phyloP scores from a whole-genome alignment of 2,329 filamentous ascomycete genomes.

The Fusarium mundagurra region DNA sequence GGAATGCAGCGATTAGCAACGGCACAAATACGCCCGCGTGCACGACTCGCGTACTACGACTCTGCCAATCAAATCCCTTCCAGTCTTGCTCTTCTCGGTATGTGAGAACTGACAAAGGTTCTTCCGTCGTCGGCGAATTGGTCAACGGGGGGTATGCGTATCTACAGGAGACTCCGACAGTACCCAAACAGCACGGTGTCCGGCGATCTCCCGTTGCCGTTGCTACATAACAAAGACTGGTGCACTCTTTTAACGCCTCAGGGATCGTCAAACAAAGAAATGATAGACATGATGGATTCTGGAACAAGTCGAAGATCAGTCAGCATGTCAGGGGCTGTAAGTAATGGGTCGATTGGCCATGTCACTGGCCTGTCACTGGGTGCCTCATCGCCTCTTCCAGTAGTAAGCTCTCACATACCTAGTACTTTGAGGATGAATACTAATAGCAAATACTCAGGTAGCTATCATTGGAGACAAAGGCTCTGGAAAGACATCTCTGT shows the following conservation, averaged over 20 bases:
- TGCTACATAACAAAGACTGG: background rate
- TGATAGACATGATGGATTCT: background rate
- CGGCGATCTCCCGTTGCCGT: background rate
- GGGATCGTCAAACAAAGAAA: background rate
- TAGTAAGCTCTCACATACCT: background rate
- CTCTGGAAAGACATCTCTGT: background rate
- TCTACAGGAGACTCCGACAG: background rate
- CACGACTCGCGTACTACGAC: background rate
- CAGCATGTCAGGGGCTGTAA: background rate
- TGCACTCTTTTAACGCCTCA: background rate
- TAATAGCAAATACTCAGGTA: background rate
- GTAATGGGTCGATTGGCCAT: background rate
- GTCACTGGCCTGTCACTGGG: background rate
- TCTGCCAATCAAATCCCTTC: background rate
- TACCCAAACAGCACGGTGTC: too few species aligned
- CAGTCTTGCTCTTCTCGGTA: background rate
- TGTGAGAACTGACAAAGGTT: background rate
- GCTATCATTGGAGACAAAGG: background rate
- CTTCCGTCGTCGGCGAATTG: background rate
- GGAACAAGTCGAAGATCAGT: background rate
- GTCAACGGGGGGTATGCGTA: background rate
- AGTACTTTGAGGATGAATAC: too few species aligned
- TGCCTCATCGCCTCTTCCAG: background rate
- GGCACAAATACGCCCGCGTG: background rate
- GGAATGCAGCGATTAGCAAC: background rate